Percentiles rank a stretch among this genome's conserved stretches.
Evolutionary conservation across 2,329 filamentous ascomycete genomes (phyloP).

Genomic region (Magnaporthiopsis rhizophila): DNA sequence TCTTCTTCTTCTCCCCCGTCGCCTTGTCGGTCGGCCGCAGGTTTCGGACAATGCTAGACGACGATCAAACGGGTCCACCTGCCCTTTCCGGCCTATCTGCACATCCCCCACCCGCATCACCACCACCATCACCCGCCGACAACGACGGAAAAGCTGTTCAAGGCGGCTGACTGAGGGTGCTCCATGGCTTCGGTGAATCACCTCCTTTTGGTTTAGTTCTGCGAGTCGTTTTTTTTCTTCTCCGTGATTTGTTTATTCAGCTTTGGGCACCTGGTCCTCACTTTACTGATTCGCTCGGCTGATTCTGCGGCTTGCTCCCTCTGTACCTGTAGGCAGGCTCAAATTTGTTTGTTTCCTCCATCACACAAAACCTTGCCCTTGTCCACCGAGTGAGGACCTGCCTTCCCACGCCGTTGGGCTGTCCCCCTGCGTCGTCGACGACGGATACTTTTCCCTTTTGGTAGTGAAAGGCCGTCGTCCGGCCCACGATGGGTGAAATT

Average conservation of each 20-base stretch:
- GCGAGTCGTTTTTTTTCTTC: not conserved
- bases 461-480: not conserved
- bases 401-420: not conserved
- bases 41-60: constrained; percentile 4
- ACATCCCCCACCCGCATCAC: constrained; percentile 2
- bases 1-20: too few species aligned
- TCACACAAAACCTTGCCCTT: not conserved
- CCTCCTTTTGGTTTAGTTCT: not conserved
- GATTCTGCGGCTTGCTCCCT: not conserved
- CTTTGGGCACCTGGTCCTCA: not conserved
- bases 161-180: not conserved
- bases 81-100: not conserved
- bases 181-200: too few species aligned
- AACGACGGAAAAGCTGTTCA: not conserved
- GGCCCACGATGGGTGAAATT: not conserved
- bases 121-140: not conserved
- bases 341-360: not conserved
- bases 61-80: constrained; percentile 4
- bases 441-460: not conserved
- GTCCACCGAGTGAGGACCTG: not conserved
- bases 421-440: too few species aligned
- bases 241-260: not conserved
- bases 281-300: not conserved
- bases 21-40: not conserved
- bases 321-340: not conserved